Evolutionary conservation across 2,329 filamentous ascomycete genomes (phyloP), one percentile per base, ranked within the genome.

Genomic region (Onygenales sp.): DNA sequence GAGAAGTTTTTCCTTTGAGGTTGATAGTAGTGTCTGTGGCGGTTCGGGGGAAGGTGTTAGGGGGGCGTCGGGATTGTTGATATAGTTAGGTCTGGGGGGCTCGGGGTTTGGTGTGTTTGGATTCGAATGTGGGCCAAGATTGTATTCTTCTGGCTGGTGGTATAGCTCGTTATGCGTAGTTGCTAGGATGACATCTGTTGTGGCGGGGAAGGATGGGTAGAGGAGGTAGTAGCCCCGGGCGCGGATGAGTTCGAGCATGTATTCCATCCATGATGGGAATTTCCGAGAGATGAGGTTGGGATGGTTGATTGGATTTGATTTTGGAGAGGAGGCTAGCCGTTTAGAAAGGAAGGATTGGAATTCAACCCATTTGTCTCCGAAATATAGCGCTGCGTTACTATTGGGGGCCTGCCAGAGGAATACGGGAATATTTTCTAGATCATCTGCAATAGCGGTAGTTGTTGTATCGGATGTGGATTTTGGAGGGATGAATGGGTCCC

Each of bases 321-420:
- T 55, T 21, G 57, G 43, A 27, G 49, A 54, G 51, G 48, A 57
- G 11, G 65, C 59, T 8, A 91, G 71, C 6, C 84, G 75, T 47
- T 80, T 77, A 9, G 86, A 81, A 2, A 94, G 78, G 61, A 94
- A 93, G 9, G 83, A 80, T 65, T 96, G 90, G 8, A 95, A 78
- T 60, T 95, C 88, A 10, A 81, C 73, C 93, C 93, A 98, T 63
- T 86, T 90, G 47, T 89, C 82, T 43, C 91, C 90, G 53, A 93
- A 83, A 65, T 92, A 85, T 8, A 98, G 76, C 9, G 84, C 81
- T 0, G 92, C 91, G 58, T 93, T 86, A 63, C 85, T 88, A 58
- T 84, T 87, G 4, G 92, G 91, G 2, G 84, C 82, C 69, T 95
- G 87, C 85, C 90, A 95, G 7, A 95, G 74, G 62, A 95, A 94